These are phyloP conservation scores for Przewalskia tangutica DNA, from an alignment of 257 asterid species.

Conservation along the genomic window DNA sequence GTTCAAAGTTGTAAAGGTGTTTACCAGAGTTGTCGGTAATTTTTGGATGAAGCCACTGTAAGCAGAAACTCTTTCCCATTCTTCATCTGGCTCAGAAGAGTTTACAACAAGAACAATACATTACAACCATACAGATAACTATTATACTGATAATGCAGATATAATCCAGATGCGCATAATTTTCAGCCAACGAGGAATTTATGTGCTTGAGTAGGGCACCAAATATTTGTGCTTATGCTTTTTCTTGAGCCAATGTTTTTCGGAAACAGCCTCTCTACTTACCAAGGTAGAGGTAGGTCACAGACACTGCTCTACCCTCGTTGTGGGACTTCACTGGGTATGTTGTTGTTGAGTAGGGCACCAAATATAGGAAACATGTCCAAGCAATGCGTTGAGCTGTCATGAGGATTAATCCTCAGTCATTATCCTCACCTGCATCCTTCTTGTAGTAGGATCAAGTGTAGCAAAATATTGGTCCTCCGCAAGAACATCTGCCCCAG, in stretches of 20 bases:
- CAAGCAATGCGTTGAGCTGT: neutral
- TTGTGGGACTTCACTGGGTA: too few relatives aligned
- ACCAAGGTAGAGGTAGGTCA: too few relatives aligned
- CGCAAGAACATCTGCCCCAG: conserved; percentile 93
- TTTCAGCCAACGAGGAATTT: neutral
- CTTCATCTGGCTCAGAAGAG: conserved; percentile 47
- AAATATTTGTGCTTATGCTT: too few relatives aligned
- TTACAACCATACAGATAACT: neutral
- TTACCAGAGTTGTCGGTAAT: conserved; percentile 87
- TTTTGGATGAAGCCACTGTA: conserved; percentile 93
- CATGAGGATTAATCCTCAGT: neutral
- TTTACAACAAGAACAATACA: conserved; percentile 7
- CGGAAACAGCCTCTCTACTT: too few relatives aligned
- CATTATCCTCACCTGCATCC: conserved; percentile 66
- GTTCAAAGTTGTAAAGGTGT: conserved; percentile 3
- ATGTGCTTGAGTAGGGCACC: neutral
- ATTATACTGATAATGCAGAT: neutral
- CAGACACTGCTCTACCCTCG: too few relatives aligned
- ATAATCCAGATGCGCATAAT: neutral
- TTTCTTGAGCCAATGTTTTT: too few relatives aligned
- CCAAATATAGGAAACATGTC: neutral
- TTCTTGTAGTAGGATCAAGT: conserved; percentile 97
- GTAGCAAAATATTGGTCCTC: conserved; percentile 93
- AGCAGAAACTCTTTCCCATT: conserved; percentile 91
- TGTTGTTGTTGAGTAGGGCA: neutral